Evolutionary conservation across 306 rosid species (phyloP).

Genomic region (Alnus glutinosa): DNA sequence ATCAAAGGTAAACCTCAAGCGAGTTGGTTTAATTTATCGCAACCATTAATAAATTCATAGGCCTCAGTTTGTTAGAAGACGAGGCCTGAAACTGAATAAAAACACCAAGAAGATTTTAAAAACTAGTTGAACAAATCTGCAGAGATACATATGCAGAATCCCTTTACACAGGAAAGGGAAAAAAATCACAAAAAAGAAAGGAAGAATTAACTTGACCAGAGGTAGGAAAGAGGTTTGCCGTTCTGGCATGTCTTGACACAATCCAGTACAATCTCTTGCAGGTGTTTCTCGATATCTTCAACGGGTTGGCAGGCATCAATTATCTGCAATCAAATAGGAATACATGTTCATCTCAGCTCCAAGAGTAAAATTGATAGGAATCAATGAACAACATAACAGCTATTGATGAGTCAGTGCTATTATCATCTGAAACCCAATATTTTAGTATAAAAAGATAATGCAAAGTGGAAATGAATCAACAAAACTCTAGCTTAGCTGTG

Average conservation of each 20-base stretch:
- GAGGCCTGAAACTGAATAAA: background rate
- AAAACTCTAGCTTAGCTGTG: background rate
- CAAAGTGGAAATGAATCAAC: background rate
- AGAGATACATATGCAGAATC: background rate
- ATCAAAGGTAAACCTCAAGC: no score
- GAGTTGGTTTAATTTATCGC: background rate
- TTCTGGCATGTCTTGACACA: slow-evolving; percentile 55
- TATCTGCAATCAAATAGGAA: slow-evolving; percentile 49
- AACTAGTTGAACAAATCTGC: background rate
- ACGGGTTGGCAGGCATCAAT: slow-evolving; percentile 72
- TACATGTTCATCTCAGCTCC: background rate
- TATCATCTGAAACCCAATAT: background rate
- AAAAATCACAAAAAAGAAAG: background rate
- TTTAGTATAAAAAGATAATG: background rate
- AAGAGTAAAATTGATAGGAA: no score
- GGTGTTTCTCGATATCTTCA: slow-evolving; percentile 73
- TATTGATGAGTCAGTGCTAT: background rate
- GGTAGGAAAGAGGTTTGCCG: slow-evolving; percentile 62
- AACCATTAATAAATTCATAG: background rate
- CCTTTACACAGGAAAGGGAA: background rate
- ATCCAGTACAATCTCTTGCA: slow-evolving; percentile 53
- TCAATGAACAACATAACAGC: no score
- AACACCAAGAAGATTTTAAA: background rate
- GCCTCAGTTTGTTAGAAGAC: background rate
- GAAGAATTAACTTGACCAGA: slow-evolving; percentile 45